A percentile compares a stretch with the other conserved stretches of the same genome.
phyloP scores from a whole-genome alignment of 306 rosid species.

The Ormosia semicastrata region DNA sequence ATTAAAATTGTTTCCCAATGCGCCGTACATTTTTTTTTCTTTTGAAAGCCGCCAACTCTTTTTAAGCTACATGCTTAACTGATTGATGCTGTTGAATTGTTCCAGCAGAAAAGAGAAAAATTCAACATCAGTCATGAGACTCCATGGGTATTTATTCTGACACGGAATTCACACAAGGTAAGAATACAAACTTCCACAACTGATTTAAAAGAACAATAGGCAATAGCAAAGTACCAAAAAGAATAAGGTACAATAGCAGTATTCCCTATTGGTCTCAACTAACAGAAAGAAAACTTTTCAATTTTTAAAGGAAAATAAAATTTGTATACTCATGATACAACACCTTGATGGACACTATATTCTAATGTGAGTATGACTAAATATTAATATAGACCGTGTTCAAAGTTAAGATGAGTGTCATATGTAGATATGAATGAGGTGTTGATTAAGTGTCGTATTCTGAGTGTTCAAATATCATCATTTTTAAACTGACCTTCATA shows the following conservation, averaged over 20 bases:
- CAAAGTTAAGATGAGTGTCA: too few relatives aligned
- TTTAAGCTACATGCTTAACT: not conserved
- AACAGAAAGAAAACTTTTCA: not conserved
- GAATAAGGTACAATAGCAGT: not conserved
- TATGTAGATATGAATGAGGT: too few relatives aligned
- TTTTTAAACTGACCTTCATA: not conserved
- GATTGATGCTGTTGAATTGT: not conserved
- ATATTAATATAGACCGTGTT: too few relatives aligned
- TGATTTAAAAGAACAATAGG: not conserved
- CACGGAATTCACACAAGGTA: constrained; percentile 21
- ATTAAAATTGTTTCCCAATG: not conserved
- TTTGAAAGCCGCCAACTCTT: not conserved
- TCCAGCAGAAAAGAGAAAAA: not conserved
- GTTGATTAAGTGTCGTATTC: too few relatives aligned
- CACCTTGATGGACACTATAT: too few relatives aligned
- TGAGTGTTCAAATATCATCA: too few relatives aligned
- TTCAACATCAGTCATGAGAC: not conserved
- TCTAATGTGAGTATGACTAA: too few relatives aligned
- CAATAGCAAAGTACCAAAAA: not conserved
- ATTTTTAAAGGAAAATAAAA: too few relatives aligned
- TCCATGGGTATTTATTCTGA: constrained; percentile 13
- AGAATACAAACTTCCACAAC: not conserved
- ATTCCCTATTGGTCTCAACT: not conserved
- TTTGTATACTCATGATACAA: too few relatives aligned
- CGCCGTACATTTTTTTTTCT: not conserved